phyloP scores from a whole-genome alignment of 805 yeast genomes.

The Nakazawaea wyomingensis region DNA sequence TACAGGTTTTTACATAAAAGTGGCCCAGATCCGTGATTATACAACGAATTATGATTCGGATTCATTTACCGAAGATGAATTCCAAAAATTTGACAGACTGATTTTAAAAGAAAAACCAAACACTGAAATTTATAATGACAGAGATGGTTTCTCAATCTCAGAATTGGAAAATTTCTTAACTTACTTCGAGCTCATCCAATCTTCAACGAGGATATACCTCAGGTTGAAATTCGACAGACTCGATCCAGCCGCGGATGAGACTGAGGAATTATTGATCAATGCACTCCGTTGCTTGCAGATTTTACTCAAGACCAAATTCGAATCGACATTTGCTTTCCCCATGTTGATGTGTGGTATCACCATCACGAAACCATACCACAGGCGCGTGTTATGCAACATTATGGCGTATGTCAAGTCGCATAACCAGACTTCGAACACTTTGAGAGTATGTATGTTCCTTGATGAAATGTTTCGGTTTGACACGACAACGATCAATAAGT shows the following conservation, averaged over 20 bases:
- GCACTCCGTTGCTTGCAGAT: constrained; percentile 24
- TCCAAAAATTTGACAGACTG: background rate
- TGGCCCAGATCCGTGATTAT: background rate
- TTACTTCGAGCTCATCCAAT: constrained; percentile 31
- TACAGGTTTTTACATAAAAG: constrained; percentile 1
- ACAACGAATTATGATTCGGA: background rate
- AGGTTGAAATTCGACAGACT: constrained; percentile 20
- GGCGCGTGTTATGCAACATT: background rate
- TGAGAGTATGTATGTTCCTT: constrained; percentile 6
- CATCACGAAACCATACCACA: background rate
- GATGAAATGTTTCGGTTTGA: background rate
- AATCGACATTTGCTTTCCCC: constrained; percentile 30
- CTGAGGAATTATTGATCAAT: constrained; percentile 26
- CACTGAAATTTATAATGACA: background rate
- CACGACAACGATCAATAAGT: background rate
- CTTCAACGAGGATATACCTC: constrained; percentile 20
- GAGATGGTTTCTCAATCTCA: constrained; percentile 11
- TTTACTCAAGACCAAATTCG: constrained; percentile 26
- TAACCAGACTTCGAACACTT: constrained; percentile 3
- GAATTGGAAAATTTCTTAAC: constrained; percentile 29
- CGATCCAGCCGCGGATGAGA: constrained; percentile 14
- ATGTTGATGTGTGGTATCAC: constrained; percentile 31
- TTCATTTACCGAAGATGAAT: background rate
- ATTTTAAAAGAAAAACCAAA: constrained; percentile 5
- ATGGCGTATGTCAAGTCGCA: constrained; percentile 6